These are phyloP conservation scores for Tetraselmis chui DNA, from an alignment of 139 green algal genomes.

Conservation along the genomic window DNA sequence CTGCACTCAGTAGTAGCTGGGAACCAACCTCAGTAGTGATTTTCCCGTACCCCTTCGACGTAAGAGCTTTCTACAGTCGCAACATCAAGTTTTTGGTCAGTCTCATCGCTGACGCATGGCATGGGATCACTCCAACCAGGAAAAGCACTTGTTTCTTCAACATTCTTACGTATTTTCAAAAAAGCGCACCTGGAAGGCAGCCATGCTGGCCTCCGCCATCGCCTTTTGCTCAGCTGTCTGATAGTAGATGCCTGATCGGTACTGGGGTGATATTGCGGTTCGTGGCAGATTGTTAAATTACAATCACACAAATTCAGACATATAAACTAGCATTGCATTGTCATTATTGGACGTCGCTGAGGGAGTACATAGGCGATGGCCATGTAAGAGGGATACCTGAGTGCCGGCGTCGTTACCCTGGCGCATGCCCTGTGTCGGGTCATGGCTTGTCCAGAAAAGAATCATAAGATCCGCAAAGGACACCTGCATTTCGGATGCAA, in stretches of 20 bases:
- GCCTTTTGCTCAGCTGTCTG: conserved; percentile 19
- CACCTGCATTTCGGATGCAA: not conserved
- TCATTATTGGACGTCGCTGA: too few relatives aligned
- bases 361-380: too few relatives aligned
- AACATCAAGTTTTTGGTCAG: conserved; percentile 1
- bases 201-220: conserved; percentile 10
- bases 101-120: too few relatives aligned
- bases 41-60: not conserved
- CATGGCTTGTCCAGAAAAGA: conserved; percentile 21
- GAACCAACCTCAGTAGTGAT: conserved; percentile 21
- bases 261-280: conserved; percentile 7
- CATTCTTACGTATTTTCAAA: too few relatives aligned
- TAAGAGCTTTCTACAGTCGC: not conserved
- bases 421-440: conserved; percentile 27
- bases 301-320: too few relatives aligned
- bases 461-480: conserved; percentile 24
- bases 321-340: too few relatives aligned
- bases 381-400: too few relatives aligned
- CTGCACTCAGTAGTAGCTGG: too few relatives aligned
- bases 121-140: too few relatives aligned
- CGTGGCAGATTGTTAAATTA: not conserved
- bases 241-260: conserved; percentile 30
- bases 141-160: too few relatives aligned
- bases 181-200: conserved; percentile 9
- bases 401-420: conserved; percentile 31